Evolutionary conservation across 2,329 filamentous ascomycete species (phyloP), one percentile per base, ranked within the genome.

Genomic region (Pestalotiopsis sp.): DNA sequence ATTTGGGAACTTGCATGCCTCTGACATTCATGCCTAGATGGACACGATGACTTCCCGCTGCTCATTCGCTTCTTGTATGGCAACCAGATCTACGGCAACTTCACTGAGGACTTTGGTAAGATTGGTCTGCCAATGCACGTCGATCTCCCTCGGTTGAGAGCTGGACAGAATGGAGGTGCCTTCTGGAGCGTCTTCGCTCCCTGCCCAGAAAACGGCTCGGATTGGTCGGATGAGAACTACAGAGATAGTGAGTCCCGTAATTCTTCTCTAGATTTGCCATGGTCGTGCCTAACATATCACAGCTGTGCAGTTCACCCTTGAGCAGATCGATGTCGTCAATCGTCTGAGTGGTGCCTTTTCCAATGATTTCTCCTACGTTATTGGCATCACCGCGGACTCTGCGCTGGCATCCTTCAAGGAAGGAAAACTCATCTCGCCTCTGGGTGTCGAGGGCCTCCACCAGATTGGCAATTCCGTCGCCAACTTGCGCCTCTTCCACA

Each of bases 101-200:
- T 97, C 81, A 91, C 87, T n/a, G 81, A 90, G 49, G 86, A 87
- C 5, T 97, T 97, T 76, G 87, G 91, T 72, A 82, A 92, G 25
- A 93, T 93, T 40, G 88, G 87, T 0, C 81, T 97, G 65, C 76
- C 79, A 0, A 85, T 85, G 3, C 93, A 98, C 73, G 91, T 96
- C 66, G 95, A 98, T 78, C 82, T 97, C 9, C 90, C 92, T 1
- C 89, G 95, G 4, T 85, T 97, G 62, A 85, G 87, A 45, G 80
- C 88, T 64, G 94, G 95, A 1, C 85, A 86, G 73, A 89, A 91
- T 71, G 94, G 94, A 52, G 95, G 94, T 67, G 91, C 93, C n/a
- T 98, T 98, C 78, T 98, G 95, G 95, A 95, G 92, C 77, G 93
- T 96, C 11, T 98, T 87, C 75, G 89, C 92, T 56, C 88, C 89